Base-by-base conservation (phyloP, 2,329 filamentous ascomycete species). In the Fusarium irregulare region DNA sequence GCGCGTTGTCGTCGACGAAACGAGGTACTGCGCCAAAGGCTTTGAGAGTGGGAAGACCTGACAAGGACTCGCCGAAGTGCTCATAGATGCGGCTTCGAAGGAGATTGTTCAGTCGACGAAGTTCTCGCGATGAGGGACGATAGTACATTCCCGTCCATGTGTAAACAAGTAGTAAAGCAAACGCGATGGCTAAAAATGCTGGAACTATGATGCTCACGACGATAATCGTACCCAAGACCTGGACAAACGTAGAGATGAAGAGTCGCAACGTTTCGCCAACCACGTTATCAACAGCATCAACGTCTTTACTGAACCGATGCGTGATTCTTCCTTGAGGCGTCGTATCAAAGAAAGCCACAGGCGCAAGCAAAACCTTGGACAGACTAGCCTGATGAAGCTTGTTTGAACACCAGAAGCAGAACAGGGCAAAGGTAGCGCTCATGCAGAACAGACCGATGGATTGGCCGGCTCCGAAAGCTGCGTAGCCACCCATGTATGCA, bases 371-470 rank as follows among this genome's bases (percentile, higher is more conserved):
- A 0, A 68, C 54, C 5, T 58, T 60, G 7, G 60, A 50, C 40
- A 68, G 44, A 4, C 49, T 42, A 0, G 60, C 65, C 6, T 44
- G 53, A 5, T 68, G 65, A 34, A 68, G 65, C 6, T 69, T 60
- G 49, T 68, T 68, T 1, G 65, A 68, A 8, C 65, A 68, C 65
- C 65, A 68, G 21, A 68, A 68, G 21, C 65, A 68, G 14, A 68
- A 68, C 6, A 68, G 7, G 0, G 65, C 65, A 56, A 69, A 68
- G 0, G 54, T 60, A 0, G 65, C 54, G 2, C 54, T 68, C 65
- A 60, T 68, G 1, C 20, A 69, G 21, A 68, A 68, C 0, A 68
- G n/a, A 10, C 65, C 65, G 1, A 68, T 42, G 0, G 65, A 68
- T 2, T 68, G 65, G 1, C 65, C 65, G 7, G 56, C 62, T 6